A percentile compares a stretch with the other conserved stretches of the same genome.
phyloP scores from a whole-genome alignment of 352 stramenopile genomes.

The Phytophthora pinifolia region DNA sequence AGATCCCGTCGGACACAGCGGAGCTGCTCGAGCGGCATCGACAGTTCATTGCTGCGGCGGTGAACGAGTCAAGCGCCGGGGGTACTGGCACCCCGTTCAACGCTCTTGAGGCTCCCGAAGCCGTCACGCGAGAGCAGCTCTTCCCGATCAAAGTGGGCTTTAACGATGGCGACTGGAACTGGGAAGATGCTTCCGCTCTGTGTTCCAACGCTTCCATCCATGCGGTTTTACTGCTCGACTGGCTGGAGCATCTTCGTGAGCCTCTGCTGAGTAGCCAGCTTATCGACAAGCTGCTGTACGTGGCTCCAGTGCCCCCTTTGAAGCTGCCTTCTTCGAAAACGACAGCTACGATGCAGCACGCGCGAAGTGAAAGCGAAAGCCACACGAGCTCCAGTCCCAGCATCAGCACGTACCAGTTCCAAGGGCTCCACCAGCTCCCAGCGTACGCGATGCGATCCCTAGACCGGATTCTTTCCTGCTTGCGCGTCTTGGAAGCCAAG shows the following conservation, averaged over 20 bases:
- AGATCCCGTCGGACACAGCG: constrained; percentile 2
- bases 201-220: constrained; percentile 29
- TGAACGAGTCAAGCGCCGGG: constrained; percentile 12
- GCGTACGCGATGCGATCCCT: constrained; percentile 52
- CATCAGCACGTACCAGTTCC: constrained; percentile 34
- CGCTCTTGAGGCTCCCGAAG: constrained; percentile 34
- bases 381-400: constrained; percentile 14
- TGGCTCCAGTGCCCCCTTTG: constrained; percentile 19
- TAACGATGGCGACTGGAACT: constrained; percentile 76
- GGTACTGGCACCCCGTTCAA: constrained; percentile 10
- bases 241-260: constrained; percentile 74
- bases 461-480: constrained; percentile 55
- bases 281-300: constrained; percentile 30
- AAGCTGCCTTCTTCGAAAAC: constrained; percentile 20
- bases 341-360: constrained; percentile 10
- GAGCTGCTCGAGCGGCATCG: constrained; percentile 33
- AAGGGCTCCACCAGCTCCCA: constrained; percentile 58
- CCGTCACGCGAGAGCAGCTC: constrained; percentile 24
- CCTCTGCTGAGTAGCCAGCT: constrained; percentile 47
- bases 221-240: constrained; percentile 69
- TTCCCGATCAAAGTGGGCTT: constrained; percentile 77
- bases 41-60: constrained; percentile 27
- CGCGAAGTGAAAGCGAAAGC: constrained; percentile 24
- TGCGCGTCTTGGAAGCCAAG: constrained; percentile 45
- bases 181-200: constrained; percentile 37